These are phyloP conservation scores for Suhomyces panamericanus DNA, from an alignment of 1,139 yeast genomes.

Conservation along the genomic window DNA sequence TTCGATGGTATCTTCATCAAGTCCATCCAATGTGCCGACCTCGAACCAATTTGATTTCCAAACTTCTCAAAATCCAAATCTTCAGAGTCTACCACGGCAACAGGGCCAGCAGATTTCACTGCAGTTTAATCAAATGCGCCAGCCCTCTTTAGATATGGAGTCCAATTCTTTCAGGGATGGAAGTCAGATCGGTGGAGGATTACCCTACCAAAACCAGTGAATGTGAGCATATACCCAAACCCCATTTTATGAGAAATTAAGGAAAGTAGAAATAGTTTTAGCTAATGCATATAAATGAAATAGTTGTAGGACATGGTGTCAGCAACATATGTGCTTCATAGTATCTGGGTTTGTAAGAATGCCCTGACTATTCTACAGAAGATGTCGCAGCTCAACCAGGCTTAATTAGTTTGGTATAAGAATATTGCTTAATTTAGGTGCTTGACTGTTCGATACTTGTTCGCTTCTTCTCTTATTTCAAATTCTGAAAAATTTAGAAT, in stretches of 20 bases:
- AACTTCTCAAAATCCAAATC: slow-evolving; percentile 10
- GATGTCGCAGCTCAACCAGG: too few relatives aligned
- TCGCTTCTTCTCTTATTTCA: too few relatives aligned
- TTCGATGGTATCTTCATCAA: slow-evolving; percentile 5
- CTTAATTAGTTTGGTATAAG: too few relatives aligned
- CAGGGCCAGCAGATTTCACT: slow-evolving; percentile 7
- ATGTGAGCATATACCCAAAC: not conserved
- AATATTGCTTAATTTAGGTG: too few relatives aligned
- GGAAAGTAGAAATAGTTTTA: not conserved
- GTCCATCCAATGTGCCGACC: slow-evolving; percentile 7
- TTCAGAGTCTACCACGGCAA: slow-evolving; percentile 12
- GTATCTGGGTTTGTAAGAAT: too few relatives aligned
- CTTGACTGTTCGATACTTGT: too few relatives aligned
- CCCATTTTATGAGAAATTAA: not conserved
- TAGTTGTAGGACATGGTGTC: not conserved
- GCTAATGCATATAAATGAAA: not conserved
- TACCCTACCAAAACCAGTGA: slow-evolving; percentile 12
- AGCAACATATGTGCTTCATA: too few relatives aligned
- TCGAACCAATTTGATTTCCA: slow-evolving; percentile 14
- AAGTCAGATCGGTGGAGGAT: slow-evolving; percentile 14
- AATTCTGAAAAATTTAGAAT: too few relatives aligned
- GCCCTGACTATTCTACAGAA: too few relatives aligned
- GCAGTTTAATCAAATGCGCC: slow-evolving; percentile 7
- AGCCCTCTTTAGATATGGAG: slow-evolving; percentile 17
- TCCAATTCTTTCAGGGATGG: slow-evolving; percentile 15